Percentiles rank a stretch among this genome's conserved stretches.
phyloP scores from a whole-genome alignment of 2,329 filamentous ascomycete genomes.

The Cladosporium sp. region DNA sequence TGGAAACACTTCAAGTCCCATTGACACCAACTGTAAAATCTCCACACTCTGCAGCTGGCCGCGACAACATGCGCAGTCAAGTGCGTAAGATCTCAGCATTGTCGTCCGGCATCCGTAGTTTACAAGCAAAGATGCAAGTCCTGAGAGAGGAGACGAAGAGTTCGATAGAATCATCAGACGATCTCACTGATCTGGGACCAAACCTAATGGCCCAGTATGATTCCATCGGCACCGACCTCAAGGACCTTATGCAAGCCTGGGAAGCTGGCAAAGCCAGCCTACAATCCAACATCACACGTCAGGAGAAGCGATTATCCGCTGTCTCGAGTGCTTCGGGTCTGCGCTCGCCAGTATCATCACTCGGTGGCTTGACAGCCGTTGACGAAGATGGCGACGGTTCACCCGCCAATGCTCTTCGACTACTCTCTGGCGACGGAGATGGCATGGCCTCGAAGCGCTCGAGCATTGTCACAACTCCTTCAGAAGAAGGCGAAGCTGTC shows the following conservation, averaged over 20 bases:
- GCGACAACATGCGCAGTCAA: slow-evolving; percentile 81
- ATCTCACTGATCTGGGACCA: slow-evolving; percentile 65
- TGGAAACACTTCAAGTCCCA: slow-evolving; percentile 61
- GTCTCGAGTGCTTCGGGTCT: slow-evolving; percentile 46
- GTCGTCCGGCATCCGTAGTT: slow-evolving; percentile 82
- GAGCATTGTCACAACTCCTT: slow-evolving; percentile 54
- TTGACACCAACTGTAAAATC: slow-evolving; percentile 59
- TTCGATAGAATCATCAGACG: slow-evolving; percentile 68
- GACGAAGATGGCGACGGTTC: slow-evolving; percentile 53
- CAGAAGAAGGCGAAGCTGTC: slow-evolving; percentile 53
- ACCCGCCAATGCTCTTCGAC: slow-evolving; percentile 70
- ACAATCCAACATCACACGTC: slow-evolving; percentile 76
- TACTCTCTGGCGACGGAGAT: slow-evolving; percentile 69
- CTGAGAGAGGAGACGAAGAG: slow-evolving; percentile 85
- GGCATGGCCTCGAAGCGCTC: slow-evolving; percentile 40
- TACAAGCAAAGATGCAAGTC: slow-evolving; percentile 93
- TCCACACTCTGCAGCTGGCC: slow-evolving; percentile 64
- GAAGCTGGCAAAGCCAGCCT: slow-evolving; percentile 73
- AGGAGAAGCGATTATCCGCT: slow-evolving; percentile 62
- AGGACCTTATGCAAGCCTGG: slow-evolving; percentile 54
- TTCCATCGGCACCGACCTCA: slow-evolving; percentile 85
- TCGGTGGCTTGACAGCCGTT: slow-evolving; percentile 63
- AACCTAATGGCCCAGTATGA: slow-evolving; percentile 89
- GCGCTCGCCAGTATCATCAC: slow-evolving; percentile 51
- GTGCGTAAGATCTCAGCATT: slow-evolving; percentile 84